A percentile compares a stretch with the other conserved stretches of the same genome.
These are phyloP conservation scores for Cercospora brassicicola DNA, from an alignment of 2,329 filamentous ascomycete genomes.

Conservation along the genomic window DNA sequence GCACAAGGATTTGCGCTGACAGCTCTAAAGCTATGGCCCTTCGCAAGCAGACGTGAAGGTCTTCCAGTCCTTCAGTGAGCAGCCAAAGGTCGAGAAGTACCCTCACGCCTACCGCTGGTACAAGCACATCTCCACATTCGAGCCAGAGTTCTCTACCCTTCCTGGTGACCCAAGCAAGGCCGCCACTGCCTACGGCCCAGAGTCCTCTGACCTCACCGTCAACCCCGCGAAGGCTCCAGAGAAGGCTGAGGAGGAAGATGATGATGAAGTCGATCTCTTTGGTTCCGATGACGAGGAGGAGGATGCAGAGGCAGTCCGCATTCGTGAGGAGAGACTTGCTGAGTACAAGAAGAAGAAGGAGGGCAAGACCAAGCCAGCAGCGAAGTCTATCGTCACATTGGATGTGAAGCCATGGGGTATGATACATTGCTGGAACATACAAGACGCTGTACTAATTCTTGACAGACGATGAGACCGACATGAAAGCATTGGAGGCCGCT, in stretches of 20 bases:
- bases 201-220: constrained; percentile 70
- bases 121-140: constrained; percentile 94
- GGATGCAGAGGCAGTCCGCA: constrained; percentile 77
- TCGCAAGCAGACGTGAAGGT: constrained; percentile 94
- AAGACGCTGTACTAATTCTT: constrained; percentile 17
- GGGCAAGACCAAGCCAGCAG: constrained; percentile 82
- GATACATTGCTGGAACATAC: constrained; percentile 41
- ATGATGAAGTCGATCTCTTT: constrained; percentile 83
- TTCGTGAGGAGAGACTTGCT: constrained; percentile 85
- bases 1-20: constrained; percentile 18
- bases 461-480: constrained; percentile 74
- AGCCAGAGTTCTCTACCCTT: constrained; percentile 87
- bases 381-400: constrained; percentile 93
- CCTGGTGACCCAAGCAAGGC: constrained; percentile 87
- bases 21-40: constrained; percentile 59
- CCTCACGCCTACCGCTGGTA: constrained; percentile 96
- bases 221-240: constrained; percentile 83
- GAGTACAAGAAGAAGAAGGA: constrained; percentile 98
- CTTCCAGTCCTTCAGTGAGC: constrained; percentile 81
- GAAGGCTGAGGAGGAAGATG: constrained; percentile 60
- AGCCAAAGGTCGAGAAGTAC: constrained; percentile 81
- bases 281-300: constrained; percentile 92
- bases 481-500: constrained; percentile 74
- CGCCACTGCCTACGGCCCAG: constrained; percentile 88
- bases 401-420: constrained; percentile 99